Percentiles rank a stretch among this genome's conserved stretches.
These are phyloP conservation scores for Alternaria brassicae DNA, from an alignment of 2,329 filamentous ascomycete genomes.

Conservation along the genomic window DNA sequence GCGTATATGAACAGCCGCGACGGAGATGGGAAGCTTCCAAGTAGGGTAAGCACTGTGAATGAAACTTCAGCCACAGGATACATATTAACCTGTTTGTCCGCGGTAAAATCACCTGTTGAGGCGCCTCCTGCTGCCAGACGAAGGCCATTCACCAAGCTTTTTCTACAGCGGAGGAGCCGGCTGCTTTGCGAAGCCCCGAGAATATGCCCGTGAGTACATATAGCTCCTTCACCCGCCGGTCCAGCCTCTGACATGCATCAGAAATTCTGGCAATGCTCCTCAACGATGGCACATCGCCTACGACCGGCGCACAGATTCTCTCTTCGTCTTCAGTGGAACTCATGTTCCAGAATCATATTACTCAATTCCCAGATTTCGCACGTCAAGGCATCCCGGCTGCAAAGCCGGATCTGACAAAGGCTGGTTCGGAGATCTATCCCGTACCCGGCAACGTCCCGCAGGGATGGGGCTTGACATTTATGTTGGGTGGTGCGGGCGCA, in stretches of 20 bases:
- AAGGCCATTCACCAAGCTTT: not conserved
- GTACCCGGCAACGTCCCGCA: slow-evolving; percentile 1
- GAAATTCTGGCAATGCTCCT: not conserved
- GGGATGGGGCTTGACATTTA: slow-evolving; percentile 4
- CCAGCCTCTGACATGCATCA: not conserved
- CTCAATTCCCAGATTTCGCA: not conserved
- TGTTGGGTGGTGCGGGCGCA: not conserved
- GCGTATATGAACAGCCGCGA: not conserved
- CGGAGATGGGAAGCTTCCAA: not conserved
- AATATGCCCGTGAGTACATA: not conserved
- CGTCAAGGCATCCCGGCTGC: not conserved
- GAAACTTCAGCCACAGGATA: not conserved
- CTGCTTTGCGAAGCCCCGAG: not conserved
- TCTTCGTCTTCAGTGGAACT: not conserved
- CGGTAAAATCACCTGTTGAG: not conserved
- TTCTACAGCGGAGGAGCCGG: not conserved
- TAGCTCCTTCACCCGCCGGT: too few relatives aligned
- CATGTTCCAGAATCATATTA: slow-evolving; percentile 5
- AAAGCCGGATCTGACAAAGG: not conserved
- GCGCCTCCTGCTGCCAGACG: not conserved
- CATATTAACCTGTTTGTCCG: not conserved
- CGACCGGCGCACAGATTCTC: not conserved
- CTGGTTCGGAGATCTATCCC: slow-evolving; percentile 3
- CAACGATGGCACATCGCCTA: not conserved
- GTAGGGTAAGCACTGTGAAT: not conserved